phyloP scores from a whole-genome alignment of 106 monocot genomes.

The Cymbidium sinense region DNA sequence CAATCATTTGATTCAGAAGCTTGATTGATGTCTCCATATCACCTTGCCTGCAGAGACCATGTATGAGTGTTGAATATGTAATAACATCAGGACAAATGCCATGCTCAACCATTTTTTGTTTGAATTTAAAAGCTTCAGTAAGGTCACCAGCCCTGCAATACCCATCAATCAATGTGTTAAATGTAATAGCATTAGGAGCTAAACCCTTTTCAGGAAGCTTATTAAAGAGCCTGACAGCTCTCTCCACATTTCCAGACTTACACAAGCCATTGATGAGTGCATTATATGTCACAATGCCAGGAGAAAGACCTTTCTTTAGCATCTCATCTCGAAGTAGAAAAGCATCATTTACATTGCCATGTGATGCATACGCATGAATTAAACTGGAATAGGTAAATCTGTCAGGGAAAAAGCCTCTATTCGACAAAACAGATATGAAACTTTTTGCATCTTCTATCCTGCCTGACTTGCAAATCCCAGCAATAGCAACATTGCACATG shows the following conservation, averaged over 20 bases:
- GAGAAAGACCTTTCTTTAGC: conserved; percentile 47
- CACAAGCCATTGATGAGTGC: conserved; percentile 89
- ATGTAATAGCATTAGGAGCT: conserved; percentile 62
- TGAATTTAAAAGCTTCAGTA: conserved; percentile 71
- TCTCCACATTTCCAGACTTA: conserved; percentile 72
- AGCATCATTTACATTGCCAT: conserved; percentile 52
- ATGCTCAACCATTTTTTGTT: conserved; percentile 66
- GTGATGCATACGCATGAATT: conserved; percentile 67
- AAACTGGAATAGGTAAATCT: conserved; percentile 75
- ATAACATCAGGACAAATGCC: conserved; percentile 57
- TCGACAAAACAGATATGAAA: conserved; percentile 32
- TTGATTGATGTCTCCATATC: conserved; percentile 42
- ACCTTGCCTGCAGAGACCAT: conserved; percentile 64
- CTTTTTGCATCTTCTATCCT: conserved; percentile 56
- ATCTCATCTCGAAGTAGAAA: conserved; percentile 80
- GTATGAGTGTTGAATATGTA: conserved; percentile 82
- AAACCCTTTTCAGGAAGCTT: conserved; percentile 63
- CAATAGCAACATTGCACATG: conserved; percentile 69
- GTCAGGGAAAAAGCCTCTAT: conserved; percentile 56
- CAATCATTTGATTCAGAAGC: conserved; percentile 71
- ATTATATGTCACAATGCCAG: conserved; percentile 77
- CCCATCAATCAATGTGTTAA: conserved; percentile 81
- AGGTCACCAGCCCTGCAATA: conserved; percentile 57
- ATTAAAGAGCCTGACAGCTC: conserved; percentile 69
- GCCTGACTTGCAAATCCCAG: conserved; percentile 62